These are phyloP conservation scores for Claviceps purpurea DNA, from an alignment of 2,329 filamentous ascomycete genomes.

Conservation along the genomic window DNA sequence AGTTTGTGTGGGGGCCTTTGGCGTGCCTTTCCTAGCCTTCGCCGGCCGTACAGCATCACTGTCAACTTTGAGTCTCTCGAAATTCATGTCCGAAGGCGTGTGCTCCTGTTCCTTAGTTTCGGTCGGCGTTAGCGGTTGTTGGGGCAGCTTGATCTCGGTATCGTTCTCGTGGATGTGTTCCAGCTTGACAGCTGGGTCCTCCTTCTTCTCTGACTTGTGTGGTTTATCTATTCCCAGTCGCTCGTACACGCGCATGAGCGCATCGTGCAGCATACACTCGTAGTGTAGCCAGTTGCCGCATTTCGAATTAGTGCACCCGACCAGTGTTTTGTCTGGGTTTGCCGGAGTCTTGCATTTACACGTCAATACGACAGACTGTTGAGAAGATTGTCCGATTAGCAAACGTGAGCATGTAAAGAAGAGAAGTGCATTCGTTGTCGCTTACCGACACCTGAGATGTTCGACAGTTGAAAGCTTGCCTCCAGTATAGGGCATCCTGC, in stretches of 20 bases:
- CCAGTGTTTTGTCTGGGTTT: slow-evolving; percentile 46
- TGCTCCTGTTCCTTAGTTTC: slow-evolving; percentile 34
- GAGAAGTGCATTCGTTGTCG: slow-evolving; percentile 1
- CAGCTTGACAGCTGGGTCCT: slow-evolving; percentile 24
- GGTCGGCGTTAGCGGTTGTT: slow-evolving; percentile 36
- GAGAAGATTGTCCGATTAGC: background rate
- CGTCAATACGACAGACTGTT: slow-evolving; percentile 37
- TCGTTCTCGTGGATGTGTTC: background rate
- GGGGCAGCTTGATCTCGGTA: slow-evolving; percentile 16
- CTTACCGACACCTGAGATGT: slow-evolving; percentile 46
- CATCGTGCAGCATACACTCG: slow-evolving; percentile 45
- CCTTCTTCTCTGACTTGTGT: slow-evolving; percentile 34
- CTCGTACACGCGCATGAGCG: slow-evolving; percentile 35
- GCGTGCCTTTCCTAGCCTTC: slow-evolving; percentile 18
- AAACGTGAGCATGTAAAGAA: background rate
- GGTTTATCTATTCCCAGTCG: slow-evolving; percentile 37
- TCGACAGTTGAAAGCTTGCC: slow-evolving; percentile 47
- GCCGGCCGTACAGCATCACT: slow-evolving; percentile 23
- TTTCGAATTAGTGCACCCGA: slow-evolving; percentile 39
- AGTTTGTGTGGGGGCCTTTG: slow-evolving; percentile 16
- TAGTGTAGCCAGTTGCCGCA: slow-evolving; percentile 52
- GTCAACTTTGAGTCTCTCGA: slow-evolving; percentile 33
- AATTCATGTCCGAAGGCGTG: slow-evolving; percentile 38
- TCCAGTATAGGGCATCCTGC: slow-evolving; percentile 47
- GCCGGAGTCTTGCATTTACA: slow-evolving; percentile 48